A percentile compares a stretch with the other conserved stretches of the same genome.
Conservation (phyloP, 1,284 basidiomycete species). For the Cryptococcus neoformans region DNA sequence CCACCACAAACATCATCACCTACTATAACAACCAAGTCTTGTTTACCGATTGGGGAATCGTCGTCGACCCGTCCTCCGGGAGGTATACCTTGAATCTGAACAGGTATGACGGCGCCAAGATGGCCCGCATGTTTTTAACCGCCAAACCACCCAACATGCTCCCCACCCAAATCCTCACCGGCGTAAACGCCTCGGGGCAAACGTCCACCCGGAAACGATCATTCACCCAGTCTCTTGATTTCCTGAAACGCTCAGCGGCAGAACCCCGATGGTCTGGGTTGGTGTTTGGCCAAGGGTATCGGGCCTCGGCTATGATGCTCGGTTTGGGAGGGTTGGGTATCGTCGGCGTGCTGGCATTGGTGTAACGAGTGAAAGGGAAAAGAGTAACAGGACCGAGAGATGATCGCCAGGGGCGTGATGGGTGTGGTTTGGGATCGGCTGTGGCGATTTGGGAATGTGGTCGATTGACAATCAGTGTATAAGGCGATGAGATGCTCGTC, state of each 20-base stretch:
- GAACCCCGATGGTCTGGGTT: conserved; percentile 1
- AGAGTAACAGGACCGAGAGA: background rate
- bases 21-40: conserved; percentile 63
- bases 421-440: too few relatives aligned
- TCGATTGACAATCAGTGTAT: too few relatives aligned
- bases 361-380: conserved; percentile 1
- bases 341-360: conserved; percentile 7
- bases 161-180: conserved; percentile 46
- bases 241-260: conserved; percentile 32
- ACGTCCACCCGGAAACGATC: conserved; percentile 30
- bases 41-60: conserved; percentile 47
- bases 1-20: conserved; percentile 77
- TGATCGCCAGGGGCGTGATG: too few relatives aligned
- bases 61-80: conserved; percentile 33
- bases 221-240: conserved; percentile 14
- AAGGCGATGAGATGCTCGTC: too few relatives aligned
- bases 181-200: conserved; percentile 43
- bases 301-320: background rate
- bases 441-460: too few relatives aligned
- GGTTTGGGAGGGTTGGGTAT: conserved; percentile 5
- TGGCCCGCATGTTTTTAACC: conserved; percentile 47
- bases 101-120: conserved; percentile 46
- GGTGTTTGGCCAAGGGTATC: background rate
- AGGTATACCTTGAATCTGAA: conserved; percentile 44
- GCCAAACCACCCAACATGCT: conserved; percentile 51